Percentiles rank a stretch among this genome's conserved stretches.
Conservation (phyloP, 305 asterid species). For the Salvia sclarea region DNA sequence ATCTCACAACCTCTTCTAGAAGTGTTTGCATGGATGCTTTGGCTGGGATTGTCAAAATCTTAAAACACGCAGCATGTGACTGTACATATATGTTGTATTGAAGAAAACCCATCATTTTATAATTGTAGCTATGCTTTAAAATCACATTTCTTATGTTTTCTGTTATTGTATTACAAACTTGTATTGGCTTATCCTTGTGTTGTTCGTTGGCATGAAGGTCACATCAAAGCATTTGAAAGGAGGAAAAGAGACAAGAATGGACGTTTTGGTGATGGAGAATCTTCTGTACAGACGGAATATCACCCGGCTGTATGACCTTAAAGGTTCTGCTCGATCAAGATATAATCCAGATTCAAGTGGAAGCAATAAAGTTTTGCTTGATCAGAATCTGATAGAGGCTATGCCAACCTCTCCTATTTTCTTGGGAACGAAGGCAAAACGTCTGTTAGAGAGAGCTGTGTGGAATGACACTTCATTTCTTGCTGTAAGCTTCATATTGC, state of each 20-base stretch:
- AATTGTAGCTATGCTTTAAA: slow-evolving; percentile 1
- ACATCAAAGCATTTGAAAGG: slow-evolving; percentile 72
- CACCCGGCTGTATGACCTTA: slow-evolving; percentile 74
- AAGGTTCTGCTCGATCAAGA: slow-evolving; percentile 86
- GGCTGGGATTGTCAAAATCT: slow-evolving; percentile 6
- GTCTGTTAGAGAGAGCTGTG: slow-evolving; percentile 81
- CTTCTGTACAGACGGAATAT: slow-evolving; percentile 75
- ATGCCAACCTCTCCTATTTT: slow-evolving; percentile 96
- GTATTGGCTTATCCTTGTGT: slow-evolving; percentile 29
- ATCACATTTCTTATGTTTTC: not conserved
- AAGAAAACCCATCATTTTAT: not conserved
- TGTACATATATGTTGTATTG: slow-evolving; percentile 9
- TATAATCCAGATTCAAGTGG: slow-evolving; percentile 92
- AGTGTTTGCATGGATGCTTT: not conserved
- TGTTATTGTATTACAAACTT: slow-evolving; percentile 8
- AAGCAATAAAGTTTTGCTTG: slow-evolving; percentile 83
- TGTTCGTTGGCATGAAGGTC: slow-evolving; percentile 52
- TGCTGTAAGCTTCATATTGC: slow-evolving; percentile 60
- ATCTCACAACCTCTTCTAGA: not conserved
- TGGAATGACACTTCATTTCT: slow-evolving; percentile 95
- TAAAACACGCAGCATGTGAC: not conserved
- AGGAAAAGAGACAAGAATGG: slow-evolving; percentile 80
- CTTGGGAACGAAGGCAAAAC: slow-evolving; percentile 81
- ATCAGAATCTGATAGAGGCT: slow-evolving; percentile 81
- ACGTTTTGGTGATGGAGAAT: slow-evolving; percentile 93